Percentiles rank a stretch among this genome's conserved stretches.
Conservation (phyloP, 179 eudicot genomes). For the Beta lomatogona region DNA sequence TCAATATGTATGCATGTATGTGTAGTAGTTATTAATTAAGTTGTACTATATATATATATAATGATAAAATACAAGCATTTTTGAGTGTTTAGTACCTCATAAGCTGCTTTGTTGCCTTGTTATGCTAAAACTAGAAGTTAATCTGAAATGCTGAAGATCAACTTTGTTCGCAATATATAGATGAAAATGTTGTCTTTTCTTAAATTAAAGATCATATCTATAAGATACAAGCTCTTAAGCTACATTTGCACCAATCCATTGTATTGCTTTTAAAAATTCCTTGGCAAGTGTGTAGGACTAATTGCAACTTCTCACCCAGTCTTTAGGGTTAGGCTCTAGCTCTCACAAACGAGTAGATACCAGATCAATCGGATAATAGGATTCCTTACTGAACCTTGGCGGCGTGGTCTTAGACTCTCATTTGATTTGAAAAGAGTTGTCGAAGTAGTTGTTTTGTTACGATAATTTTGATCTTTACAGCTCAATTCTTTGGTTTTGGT, state of each 20-base stretch:
- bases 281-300: background rate
- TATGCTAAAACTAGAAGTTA: no score
- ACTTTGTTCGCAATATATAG: no score
- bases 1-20: background rate
- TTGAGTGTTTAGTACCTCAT: no score
- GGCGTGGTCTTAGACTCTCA: slow-evolving; percentile 32
- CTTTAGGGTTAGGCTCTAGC: slow-evolving; percentile 3
- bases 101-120: no score
- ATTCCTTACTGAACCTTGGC: background rate
- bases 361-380: background rate
- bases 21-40: no score
- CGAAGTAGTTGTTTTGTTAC: slow-evolving; percentile 59
- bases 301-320: background rate
- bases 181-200: no score
- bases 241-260: no score
- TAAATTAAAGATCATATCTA: no score
- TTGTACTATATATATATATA: no score
- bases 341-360: background rate
- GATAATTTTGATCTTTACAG: slow-evolving; percentile 52
- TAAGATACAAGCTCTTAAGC: background rate
- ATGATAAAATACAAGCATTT: background rate
- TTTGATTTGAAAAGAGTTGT: slow-evolving; percentile 35
- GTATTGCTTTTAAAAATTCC: no score
- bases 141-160: no score
- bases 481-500: background rate